These are phyloP conservation scores for Pugionium cornutum DNA, from an alignment of 345 rosid species.

Conservation along the genomic window DNA sequence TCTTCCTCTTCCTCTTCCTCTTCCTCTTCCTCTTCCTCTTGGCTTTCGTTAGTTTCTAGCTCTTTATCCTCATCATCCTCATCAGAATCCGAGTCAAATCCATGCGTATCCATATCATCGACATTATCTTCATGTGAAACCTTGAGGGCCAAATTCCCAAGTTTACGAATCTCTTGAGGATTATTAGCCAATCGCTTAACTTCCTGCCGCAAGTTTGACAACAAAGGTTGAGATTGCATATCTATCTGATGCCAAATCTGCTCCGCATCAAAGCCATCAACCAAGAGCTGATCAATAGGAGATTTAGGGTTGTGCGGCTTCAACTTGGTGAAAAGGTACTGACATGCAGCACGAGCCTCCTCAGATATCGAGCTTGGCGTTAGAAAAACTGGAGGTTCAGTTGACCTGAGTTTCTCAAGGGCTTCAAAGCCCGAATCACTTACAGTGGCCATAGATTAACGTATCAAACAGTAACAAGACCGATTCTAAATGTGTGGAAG, in stretches of 20 bases:
- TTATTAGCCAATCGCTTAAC: conserved; percentile 56
- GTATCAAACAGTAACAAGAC: background rate
- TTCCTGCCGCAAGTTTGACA: conserved; percentile 58
- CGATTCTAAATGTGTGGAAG: background rate
- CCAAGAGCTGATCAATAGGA: conserved; percentile 65
- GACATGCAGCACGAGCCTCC: conserved; percentile 60
- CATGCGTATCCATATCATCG: conserved; percentile 49
- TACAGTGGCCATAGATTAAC: conserved; percentile 43
- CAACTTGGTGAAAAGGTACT: conserved; percentile 57
- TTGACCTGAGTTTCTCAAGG: conserved; percentile 56
- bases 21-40: too few species aligned
- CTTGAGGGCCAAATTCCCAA: conserved; percentile 32
- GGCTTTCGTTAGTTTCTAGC: conserved; percentile 39
- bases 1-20: conserved; percentile 32
- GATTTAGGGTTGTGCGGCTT: conserved; percentile 59
- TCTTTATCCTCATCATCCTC: conserved; percentile 43
- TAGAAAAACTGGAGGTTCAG: conserved; percentile 72
- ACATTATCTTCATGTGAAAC: conserved; percentile 37
- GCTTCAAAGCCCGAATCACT: conserved; percentile 51
- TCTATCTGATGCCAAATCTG: conserved; percentile 99
- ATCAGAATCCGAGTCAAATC: conserved; percentile 38
- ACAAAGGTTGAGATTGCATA: conserved; percentile 63
- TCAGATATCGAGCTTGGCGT: conserved; percentile 57
- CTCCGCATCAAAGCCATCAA: conserved; percentile 82
- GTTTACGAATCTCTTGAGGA: conserved; percentile 51